phyloP scores from a whole-genome alignment of 306 rosid species.

The Elaeagnus macrophylla region DNA sequence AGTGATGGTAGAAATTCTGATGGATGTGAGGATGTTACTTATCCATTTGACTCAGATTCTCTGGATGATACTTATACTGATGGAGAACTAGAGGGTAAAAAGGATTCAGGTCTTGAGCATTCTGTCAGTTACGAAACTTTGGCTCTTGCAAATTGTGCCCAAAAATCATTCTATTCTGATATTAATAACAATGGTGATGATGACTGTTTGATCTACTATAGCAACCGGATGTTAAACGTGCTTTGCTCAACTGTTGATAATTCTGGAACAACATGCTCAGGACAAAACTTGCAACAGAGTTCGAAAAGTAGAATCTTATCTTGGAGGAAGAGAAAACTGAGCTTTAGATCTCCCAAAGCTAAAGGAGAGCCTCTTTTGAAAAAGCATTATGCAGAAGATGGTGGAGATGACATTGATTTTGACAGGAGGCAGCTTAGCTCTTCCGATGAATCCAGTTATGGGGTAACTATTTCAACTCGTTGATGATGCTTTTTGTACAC shows the following conservation, averaged over 20 bases:
- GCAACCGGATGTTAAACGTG: constrained; percentile 11
- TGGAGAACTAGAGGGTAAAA: constrained; percentile 11
- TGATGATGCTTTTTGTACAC: not conserved
- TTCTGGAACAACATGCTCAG: not conserved
- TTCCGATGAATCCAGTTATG: constrained; percentile 16
- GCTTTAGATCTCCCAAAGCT: constrained; percentile 22
- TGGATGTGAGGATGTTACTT: constrained; percentile 15
- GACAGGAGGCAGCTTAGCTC: constrained; percentile 29
- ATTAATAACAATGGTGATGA: constrained; percentile 5
- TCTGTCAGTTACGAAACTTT: constrained; percentile 25
- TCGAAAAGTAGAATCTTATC: constrained; percentile 17
- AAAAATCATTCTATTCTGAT: constrained; percentile 9
- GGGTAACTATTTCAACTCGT: constrained; percentile 11
- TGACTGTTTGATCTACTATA: constrained; percentile 22
- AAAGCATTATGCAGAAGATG: constrained; percentile 30
- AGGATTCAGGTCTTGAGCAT: constrained; percentile 3
- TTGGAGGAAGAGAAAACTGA: constrained; percentile 33
- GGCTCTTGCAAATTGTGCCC: constrained; percentile 24
- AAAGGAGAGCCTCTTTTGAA: constrained; percentile 35
- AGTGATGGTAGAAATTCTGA: constrained; percentile 14
- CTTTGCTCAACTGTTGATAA: constrained; percentile 6
- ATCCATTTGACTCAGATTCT: constrained; percentile 25
- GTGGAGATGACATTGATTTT: constrained; percentile 35
- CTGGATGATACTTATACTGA: constrained; percentile 4
- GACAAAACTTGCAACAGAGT: constrained; percentile 3